Evolutionary conservation across 1,139 yeast genomes (phyloP).

Genomic region (Sugiyamaella grinbergsii): DNA sequence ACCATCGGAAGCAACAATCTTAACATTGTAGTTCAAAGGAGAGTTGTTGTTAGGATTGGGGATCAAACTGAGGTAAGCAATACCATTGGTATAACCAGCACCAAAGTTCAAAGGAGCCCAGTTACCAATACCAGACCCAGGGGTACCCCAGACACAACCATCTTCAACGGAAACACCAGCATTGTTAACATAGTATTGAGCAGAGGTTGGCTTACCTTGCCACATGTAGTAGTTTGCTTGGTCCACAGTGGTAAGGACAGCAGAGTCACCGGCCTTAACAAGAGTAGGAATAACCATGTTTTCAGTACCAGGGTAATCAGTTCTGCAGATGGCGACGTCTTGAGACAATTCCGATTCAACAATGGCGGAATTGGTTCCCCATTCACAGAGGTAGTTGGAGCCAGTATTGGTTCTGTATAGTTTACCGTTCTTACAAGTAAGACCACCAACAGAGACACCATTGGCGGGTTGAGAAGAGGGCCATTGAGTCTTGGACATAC

Average conservation of each 20-base stretch:
- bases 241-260: conserved; percentile 78
- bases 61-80: conserved; percentile 84
- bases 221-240: conserved; percentile 75
- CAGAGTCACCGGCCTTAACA: conserved; percentile 64
- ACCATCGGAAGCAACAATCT: conserved; percentile 74
- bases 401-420: conserved; percentile 74
- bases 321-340: conserved; percentile 87
- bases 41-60: conserved; percentile 89
- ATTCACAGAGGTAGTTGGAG: conserved; percentile 70
- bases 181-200: conserved; percentile 95
- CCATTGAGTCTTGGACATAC: conserved; percentile 98
- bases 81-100: conserved; percentile 80
- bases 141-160: conserved; percentile 91
- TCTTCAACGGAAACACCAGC: conserved; percentile 89
- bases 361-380: conserved; percentile 72
- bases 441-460: conserved; percentile 92
- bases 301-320: conserved; percentile 99
- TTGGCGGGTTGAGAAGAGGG: conserved; percentile 78
- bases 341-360: conserved; percentile 66
- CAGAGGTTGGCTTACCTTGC: conserved; percentile 81
- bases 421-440: conserved; percentile 73
- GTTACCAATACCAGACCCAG: conserved; percentile 85
- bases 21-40: conserved; percentile 81
- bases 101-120: conserved; percentile 98
- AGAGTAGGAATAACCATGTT: conserved; percentile 94